Evolutionary conservation across 2,329 filamentous ascomycete species (phyloP).

Genomic region (Xylariaceae sp.): DNA sequence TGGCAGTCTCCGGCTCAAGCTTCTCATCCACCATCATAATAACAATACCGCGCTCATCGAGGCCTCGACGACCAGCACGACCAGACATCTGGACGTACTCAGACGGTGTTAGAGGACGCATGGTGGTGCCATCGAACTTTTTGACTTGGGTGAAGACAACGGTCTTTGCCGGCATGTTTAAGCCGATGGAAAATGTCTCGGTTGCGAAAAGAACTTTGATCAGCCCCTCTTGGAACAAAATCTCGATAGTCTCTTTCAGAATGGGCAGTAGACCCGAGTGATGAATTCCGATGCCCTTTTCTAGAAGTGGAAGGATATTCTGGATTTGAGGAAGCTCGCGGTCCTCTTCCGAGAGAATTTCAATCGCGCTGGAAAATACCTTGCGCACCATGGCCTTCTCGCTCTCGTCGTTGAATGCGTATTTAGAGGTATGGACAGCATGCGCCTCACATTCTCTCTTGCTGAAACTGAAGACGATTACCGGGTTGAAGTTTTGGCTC

Average conservation of each 20-base stretch:
- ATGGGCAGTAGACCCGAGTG: conserved; percentile 94
- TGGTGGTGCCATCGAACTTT: conserved; percentile 82
- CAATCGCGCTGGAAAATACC: conserved; percentile 89
- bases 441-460: conserved; percentile 93
- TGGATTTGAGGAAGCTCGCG: conserved; percentile 82
- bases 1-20: conserved; percentile 90
- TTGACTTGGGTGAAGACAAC: conserved; percentile 97
- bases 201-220: conserved; percentile 98
- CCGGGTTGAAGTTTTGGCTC: conserved; percentile 92
- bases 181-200: conserved; percentile 95
- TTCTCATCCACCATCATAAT: conserved; percentile 99
- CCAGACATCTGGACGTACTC: conserved; percentile 99
- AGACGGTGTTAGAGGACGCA: conserved; percentile 82
- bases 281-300: conserved; percentile 92
- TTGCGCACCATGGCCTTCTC: conserved; percentile 92
- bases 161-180: conserved; percentile 99
- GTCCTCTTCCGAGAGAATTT: conserved; percentile 88
- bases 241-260: conserved; percentile 97
- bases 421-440: conserved; percentile 76
- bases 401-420: conserved; percentile 93
- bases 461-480: conserved; percentile 99
- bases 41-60: conserved; percentile 95
- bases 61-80: conserved; percentile 89
- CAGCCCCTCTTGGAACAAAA: conserved; percentile 93
- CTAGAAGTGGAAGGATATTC: conserved; percentile 80